Percentiles rank a stretch among this genome's conserved stretches.
These are phyloP conservation scores for Pterocarpus macrocarpus DNA, from an alignment of 306 rosid species.

Conservation along the genomic window DNA sequence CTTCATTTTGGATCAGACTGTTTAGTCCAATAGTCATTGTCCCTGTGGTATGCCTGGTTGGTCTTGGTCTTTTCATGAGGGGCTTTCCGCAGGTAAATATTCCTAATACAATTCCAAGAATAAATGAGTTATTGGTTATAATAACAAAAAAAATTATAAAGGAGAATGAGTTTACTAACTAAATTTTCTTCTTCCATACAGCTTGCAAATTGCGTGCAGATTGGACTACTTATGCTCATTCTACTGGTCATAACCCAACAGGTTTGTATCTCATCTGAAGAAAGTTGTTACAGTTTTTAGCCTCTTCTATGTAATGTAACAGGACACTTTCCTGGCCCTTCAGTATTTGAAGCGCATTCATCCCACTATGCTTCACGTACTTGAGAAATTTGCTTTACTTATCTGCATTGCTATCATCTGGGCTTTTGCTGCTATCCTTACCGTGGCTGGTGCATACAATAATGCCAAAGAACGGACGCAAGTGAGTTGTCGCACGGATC, in stretches of 20 bases:
- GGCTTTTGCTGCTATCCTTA: slow-evolving; percentile 91
- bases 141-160: not conserved
- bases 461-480: slow-evolving; percentile 61
- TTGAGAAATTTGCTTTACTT: slow-evolving; percentile 81
- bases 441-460: slow-evolving; percentile 84
- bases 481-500: slow-evolving; percentile 83
- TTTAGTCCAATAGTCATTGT: slow-evolving; percentile 77
- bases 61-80: slow-evolving; percentile 83
- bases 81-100: slow-evolving; percentile 88
- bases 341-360: slow-evolving; percentile 75
- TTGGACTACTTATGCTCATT: slow-evolving; percentile 88
- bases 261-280: slow-evolving; percentile 57
- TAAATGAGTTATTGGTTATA: slow-evolving; percentile 11
- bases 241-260: slow-evolving; percentile 77
- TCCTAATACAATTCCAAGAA: slow-evolving; percentile 20
- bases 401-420: slow-evolving; percentile 72
- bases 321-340: not conserved
- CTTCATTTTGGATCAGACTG: slow-evolving; percentile 57
- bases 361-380: slow-evolving; percentile 47
- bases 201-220: slow-evolving; percentile 89
- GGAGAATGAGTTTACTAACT: slow-evolving; percentile 31
- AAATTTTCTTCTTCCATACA: slow-evolving; percentile 50
- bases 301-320: not conserved
- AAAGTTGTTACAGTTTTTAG: not conserved
- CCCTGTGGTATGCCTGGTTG: slow-evolving; percentile 81